Conservation (phyloP, 1,284 basidiomycete species). For the Trichosporon sp. region DNA sequence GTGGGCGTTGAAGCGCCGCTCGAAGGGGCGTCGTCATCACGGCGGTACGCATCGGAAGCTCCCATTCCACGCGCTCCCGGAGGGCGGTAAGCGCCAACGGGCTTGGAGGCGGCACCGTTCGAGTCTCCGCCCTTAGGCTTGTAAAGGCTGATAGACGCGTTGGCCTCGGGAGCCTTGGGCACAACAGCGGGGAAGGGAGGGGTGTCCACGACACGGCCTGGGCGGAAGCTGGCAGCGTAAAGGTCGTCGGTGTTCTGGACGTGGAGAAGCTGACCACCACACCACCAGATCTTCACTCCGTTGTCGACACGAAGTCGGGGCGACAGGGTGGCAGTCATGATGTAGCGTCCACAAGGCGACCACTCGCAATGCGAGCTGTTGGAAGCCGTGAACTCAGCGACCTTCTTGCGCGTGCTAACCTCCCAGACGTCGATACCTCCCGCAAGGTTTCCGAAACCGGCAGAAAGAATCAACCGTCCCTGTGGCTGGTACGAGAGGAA, state of each 20-base stretch:
- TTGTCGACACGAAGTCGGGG: slow-evolving; percentile 96
- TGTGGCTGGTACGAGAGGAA: slow-evolving; percentile 95
- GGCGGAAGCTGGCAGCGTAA: slow-evolving; percentile 82
- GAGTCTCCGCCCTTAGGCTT: slow-evolving; percentile 35
- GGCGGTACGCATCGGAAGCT: slow-evolving; percentile 82
- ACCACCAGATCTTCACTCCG: slow-evolving; percentile 94
- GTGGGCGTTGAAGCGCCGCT: slow-evolving; percentile 59
- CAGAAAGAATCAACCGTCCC: slow-evolving; percentile 81
- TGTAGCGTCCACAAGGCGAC: slow-evolving; percentile 89
- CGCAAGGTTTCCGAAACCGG: slow-evolving; percentile 94
- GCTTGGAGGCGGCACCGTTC: slow-evolving; percentile 61
- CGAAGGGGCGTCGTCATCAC: slow-evolving; percentile 67
- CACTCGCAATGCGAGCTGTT: slow-evolving; percentile 94
- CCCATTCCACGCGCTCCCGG: slow-evolving; percentile 85
- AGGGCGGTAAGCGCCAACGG: slow-evolving; percentile 82
- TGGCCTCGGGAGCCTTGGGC: slow-evolving; percentile 74
- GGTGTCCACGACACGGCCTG: slow-evolving; percentile 66
- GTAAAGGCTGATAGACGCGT: slow-evolving; percentile 61
- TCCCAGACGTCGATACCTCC: slow-evolving; percentile 93
- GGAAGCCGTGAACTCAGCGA: slow-evolving; percentile 78
- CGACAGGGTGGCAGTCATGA: slow-evolving; percentile 90
- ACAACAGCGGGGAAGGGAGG: slow-evolving; percentile 73
- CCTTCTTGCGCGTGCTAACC: slow-evolving; percentile 78
- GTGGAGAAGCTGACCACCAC: slow-evolving; percentile 81
- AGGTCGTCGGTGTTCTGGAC: slow-evolving; percentile 80